Evolutionary conservation across 768 basidiomycete genomes (phyloP).

Genomic region (Pisolithus marmoratus): DNA sequence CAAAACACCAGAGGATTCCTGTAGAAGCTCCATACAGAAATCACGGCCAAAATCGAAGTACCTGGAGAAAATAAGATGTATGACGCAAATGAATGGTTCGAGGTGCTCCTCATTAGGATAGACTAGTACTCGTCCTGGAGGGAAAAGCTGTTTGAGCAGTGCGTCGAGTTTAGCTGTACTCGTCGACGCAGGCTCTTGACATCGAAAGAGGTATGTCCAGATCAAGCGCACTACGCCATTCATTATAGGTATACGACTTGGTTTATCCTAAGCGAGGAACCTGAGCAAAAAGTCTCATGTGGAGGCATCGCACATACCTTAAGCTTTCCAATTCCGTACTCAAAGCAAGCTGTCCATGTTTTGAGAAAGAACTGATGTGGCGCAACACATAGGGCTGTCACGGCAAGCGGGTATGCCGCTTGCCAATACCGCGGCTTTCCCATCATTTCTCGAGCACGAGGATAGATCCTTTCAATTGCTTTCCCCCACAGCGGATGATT

Average conservation of each 20-base stretch:
- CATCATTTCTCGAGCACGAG: slow-evolving; percentile 80
- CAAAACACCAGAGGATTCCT: slow-evolving; percentile 51
- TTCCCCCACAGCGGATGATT: slow-evolving; percentile 95
- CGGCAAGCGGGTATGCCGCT: slow-evolving; percentile 76
- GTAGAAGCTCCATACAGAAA: slow-evolving; percentile 72
- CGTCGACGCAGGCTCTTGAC: slow-evolving; percentile 77
- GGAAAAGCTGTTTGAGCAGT: slow-evolving; percentile 74
- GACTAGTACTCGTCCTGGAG: slow-evolving; percentile 54
- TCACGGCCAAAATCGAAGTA: slow-evolving; percentile 84
- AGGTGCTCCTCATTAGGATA: slow-evolving; percentile 69
- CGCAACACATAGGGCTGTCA: slow-evolving; percentile 81
- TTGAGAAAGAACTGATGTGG: slow-evolving; percentile 81
- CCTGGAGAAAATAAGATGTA: slow-evolving; percentile 78
- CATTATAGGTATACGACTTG: slow-evolving; percentile 61
- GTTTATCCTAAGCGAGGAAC: slow-evolving; percentile 58
- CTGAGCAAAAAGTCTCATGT: slow-evolving; percentile 1
- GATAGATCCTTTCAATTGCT: slow-evolving; percentile 79
- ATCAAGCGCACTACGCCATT: slow-evolving; percentile 79
- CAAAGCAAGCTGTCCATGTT: slow-evolving; percentile 74
- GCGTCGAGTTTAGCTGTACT: slow-evolving; percentile 75
- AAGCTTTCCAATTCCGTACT: slow-evolving; percentile 65
- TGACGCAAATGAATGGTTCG: slow-evolving; percentile 70
- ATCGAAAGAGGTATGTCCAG: slow-evolving; percentile 96
- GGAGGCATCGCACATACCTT: slow-evolving; percentile 48
- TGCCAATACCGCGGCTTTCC: slow-evolving; percentile 87